Evolutionary conservation across 805 yeast species (phyloP), one percentile per base, ranked within the genome.

Genomic region (Lachancea thermotolerans): DNA sequence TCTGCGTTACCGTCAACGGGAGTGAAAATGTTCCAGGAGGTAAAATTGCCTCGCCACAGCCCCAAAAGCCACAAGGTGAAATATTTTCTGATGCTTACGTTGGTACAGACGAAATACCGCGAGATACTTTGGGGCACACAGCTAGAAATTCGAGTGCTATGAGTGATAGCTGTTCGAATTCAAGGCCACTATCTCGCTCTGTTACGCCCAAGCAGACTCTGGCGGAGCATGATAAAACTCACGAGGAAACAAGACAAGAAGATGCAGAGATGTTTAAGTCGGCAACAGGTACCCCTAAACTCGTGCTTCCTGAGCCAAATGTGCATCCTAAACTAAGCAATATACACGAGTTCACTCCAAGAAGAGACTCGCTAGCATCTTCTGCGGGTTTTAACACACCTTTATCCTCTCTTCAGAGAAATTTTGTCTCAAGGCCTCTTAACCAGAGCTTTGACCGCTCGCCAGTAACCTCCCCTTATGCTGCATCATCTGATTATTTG

Each of bases 381-480:
- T 70, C 61, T 63, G 43, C 42, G 3, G 44, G 44, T 14, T 42
- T 39, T 29, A 69, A 70, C 47, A 73, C 77, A 1, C 83, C 82
- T 16, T 64, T 81, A 57, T 75, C 89, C 11, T 75, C 84, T 0
- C 71, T 81, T 16, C 87, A 80, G 55, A 69, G 79, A 52, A 80
- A 79, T 55, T 48, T 66, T 2, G 58, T 57, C 32, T 42, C 46
- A 36, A 52, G 44, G 46, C 50, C 47, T 43, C 48, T 36, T 2
- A 29, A 35, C 14, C 16, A 15, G 34, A 29, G 34, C 10, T 39
- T 49, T n/a, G 65, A 59, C 2, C 62, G 53, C 41, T 65, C 82
- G 0, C 88, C 85, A 3, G 58, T 70, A 2, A 71, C 80, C 1
- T 80, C 86, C 0, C 91, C 89, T 0, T 58, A 75, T 40, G 65